Conservation (phyloP, 345 rosid genomes). For the Cochlearia excelsa region DNA sequence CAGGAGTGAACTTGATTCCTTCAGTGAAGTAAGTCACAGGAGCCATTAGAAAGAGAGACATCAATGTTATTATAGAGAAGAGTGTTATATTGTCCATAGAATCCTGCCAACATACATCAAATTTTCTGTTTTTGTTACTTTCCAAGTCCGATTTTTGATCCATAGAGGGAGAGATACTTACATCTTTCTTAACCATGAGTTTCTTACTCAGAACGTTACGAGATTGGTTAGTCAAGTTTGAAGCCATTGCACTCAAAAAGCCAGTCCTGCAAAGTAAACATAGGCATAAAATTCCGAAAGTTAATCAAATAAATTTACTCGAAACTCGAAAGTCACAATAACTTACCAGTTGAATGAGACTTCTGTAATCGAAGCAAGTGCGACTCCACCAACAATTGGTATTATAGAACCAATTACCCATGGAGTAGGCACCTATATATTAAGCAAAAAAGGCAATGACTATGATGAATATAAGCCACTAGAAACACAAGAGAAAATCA, state of each 20-base stretch:
- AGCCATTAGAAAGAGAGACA: conserved; percentile 81
- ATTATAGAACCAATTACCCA: conserved; percentile 82
- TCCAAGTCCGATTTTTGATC: too few relatives aligned
- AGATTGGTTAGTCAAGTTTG: conserved; percentile 80
- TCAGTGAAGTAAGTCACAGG: conserved; percentile 78
- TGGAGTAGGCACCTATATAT: conserved; percentile 55
- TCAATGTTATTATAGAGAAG: conserved; percentile 92
- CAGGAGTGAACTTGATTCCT: conserved; percentile 90
- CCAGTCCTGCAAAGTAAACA: conserved; percentile 56
- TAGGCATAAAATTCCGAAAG: neutral
- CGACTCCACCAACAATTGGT: conserved; percentile 94
- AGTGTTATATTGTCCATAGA: conserved; percentile 95
- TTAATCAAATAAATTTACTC: neutral
- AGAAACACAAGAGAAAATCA: conserved; percentile 3
- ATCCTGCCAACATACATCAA: conserved; percentile 49
- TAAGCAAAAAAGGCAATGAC: neutral
- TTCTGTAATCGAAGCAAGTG: conserved; percentile 84
- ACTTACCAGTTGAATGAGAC: conserved; percentile 87
- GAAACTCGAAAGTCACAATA: neutral
- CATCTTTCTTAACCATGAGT: conserved; percentile 96
- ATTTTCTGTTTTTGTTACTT: conserved; percentile 8
- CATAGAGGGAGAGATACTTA: conserved; percentile 37
- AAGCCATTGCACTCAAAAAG: conserved; percentile 90
- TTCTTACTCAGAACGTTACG: conserved; percentile 92
- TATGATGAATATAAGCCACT: neutral